Percentiles rank a stretch among this genome's conserved stretches.
Evolutionary conservation across 2,329 filamentous ascomycete species (phyloP).

Genomic region (Bipolaris zeicola): DNA sequence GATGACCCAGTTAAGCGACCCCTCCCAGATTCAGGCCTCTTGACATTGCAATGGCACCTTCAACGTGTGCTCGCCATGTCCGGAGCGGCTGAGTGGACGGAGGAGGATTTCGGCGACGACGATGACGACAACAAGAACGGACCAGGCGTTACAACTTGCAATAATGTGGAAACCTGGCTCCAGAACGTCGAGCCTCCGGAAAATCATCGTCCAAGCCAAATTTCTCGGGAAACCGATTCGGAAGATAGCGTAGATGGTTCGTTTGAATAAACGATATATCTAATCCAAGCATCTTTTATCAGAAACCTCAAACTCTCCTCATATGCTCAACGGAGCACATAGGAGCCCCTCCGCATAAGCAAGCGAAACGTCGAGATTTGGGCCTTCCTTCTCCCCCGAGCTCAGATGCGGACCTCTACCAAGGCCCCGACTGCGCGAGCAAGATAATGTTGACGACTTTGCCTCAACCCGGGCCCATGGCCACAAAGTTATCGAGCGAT

Average conservation of each 20-base stretch:
- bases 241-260: slow-evolving; percentile 17
- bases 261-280: slow-evolving; percentile 8
- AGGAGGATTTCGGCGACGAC: slow-evolving; percentile 18
- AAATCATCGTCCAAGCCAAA: slow-evolving; percentile 6
- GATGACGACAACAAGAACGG: slow-evolving; percentile 3
- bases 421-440: not conserved
- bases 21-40: slow-evolving; percentile 25
- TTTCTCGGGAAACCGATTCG: slow-evolving; percentile 6
- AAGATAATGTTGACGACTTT: not conserved
- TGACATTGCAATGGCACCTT: slow-evolving; percentile 26
- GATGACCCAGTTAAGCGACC: slow-evolving; percentile 20
- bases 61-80: slow-evolving; percentile 28
- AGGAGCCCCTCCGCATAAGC: slow-evolving; percentile 2
- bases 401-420: not conserved
- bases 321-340: not conserved
- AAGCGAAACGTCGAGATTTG: not conserved
- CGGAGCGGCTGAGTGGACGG: slow-evolving; percentile 22
- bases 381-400: not conserved
- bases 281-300: not conserved
- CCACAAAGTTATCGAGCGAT: not conserved
- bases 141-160: not conserved
- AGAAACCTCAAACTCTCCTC: not conserved
- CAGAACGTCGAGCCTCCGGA: slow-evolving; percentile 8
- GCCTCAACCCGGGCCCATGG: not conserved
- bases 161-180: slow-evolving; percentile 11